Base-by-base conservation (phyloP, 768 basidiomycete species). In the Tylopilus plumbeoviolaceoides region DNA sequence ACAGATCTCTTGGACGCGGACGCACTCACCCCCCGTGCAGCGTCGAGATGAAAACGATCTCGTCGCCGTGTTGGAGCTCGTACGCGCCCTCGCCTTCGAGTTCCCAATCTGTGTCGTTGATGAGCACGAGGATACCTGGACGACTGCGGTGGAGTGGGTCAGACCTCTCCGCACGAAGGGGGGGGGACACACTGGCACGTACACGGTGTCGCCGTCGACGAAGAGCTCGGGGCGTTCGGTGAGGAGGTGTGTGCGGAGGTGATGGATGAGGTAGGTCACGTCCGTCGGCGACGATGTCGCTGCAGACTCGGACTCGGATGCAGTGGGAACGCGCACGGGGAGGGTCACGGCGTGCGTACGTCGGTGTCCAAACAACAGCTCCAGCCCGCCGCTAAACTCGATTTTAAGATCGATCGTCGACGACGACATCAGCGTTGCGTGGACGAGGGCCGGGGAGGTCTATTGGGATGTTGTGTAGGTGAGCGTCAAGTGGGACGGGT, bases 21-120 rank as follows among this genome's bases (percentile, higher is more conserved):
- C 5, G 23, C 23, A 23, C 23, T 57, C 46, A 59, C 23, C 59
- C 59, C 3, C 95, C 95, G 62, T 98, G 95, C 45, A 98, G 71
- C 0, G 95, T 98, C 20, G 92, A 95, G 55, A 99, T 98, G 69
- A 99, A 95, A 15, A 98, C 91, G 56, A 98, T 80, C 72, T 95
- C 91, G 66, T 99, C 97, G 0, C 81, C 77, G 30, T 84, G 73
- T 66, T 87, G 73, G 52, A 98, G 72, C 56, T 72, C 75, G 66
- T 95, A 97, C 7, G 89, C 85, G 20, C 91, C 85, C 68, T 98
- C 95, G 31, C 92, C 93, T 67, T 98, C 95, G 7, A 98, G 76
- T 69, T 98, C 95, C 95, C 95, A 98, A 62, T 98, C 95, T 1
- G 91, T 91, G 61, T 95, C 91, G 63, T 98, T 98, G 49, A 99